phyloP scores from a whole-genome alignment of 169 alveolate species.

The Cryptosporidium sp. region DNA sequence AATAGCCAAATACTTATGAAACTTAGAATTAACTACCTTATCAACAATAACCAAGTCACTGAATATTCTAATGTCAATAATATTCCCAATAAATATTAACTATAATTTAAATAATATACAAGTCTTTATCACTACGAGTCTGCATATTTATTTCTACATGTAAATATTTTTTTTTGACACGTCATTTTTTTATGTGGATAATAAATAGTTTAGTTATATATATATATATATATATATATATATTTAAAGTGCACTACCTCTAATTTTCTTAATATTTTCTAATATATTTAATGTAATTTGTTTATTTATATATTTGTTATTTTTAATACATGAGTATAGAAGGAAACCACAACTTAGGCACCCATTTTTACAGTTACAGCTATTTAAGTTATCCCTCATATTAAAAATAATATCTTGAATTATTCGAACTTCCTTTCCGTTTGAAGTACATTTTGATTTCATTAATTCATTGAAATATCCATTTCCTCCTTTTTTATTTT shows the following conservation, averaged over 20 bases:
- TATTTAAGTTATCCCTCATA: background rate
- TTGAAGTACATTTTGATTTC: background rate
- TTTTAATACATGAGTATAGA: slow-evolving; percentile 41
- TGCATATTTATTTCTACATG: background rate
- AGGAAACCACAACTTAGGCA: slow-evolving; percentile 60
- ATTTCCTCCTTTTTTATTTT: slow-evolving; percentile 57
- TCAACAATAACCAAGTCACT: slow-evolving; percentile 30
- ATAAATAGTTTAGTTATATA: background rate
- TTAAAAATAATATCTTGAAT: slow-evolving; percentile 23
- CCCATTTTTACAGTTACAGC: slow-evolving; percentile 42
- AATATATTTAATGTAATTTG: slow-evolving; percentile 24
- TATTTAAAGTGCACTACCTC: background rate
- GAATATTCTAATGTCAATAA: slow-evolving; percentile 69
- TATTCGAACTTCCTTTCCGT: background rate
- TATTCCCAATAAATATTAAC: slow-evolving; percentile 55
- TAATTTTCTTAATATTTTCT: slow-evolving; percentile 12
- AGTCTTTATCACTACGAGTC: too few species aligned
- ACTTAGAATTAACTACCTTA: slow-evolving; percentile 40
- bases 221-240: background rate
- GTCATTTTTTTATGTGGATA: background rate
- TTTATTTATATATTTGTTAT: slow-evolving; percentile 46
- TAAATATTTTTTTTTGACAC: background rate
- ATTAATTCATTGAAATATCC: slow-evolving; percentile 47
- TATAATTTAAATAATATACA: background rate
- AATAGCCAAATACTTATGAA: slow-evolving; percentile 48